Percentiles rank a stretch among this genome's conserved stretches.
These are phyloP conservation scores for Creolimax fragrantissima DNA, from an alignment of 78 protist species.

Conservation along the genomic window DNA sequence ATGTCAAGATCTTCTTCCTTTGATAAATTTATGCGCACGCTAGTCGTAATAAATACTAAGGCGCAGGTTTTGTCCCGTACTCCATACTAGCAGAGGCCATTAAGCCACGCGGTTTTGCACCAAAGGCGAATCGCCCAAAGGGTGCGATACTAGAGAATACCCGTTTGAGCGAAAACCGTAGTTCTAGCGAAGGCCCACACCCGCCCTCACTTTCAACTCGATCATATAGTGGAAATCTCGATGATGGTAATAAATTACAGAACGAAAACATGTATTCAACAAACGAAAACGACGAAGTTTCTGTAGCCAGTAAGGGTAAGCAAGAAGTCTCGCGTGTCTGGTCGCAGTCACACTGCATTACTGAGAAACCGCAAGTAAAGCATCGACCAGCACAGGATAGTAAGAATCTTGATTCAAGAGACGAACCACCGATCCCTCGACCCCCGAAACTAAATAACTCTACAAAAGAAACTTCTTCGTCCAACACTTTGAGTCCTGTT, in stretches of 20 bases:
- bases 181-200: no score
- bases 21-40: background rate
- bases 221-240: no score
- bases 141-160: no score
- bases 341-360: no score
- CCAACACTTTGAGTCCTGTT: background rate
- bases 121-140: background rate
- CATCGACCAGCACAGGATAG: background rate
- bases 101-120: background rate
- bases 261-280: background rate
- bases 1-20: background rate
- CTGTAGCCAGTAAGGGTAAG: background rate
- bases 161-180: no score
- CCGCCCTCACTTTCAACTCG: no score
- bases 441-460: background rate
- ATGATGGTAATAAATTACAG: background rate
- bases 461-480: background rate
- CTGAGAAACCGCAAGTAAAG: background rate
- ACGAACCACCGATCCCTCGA: background rate
- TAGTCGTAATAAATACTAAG: background rate
- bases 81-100: background rate
- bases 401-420: background rate
- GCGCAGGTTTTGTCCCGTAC: background rate
- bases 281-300: background rate
- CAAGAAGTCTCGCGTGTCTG: background rate